Base-by-base conservation (phyloP, 164 flowering plant species). In the Warburgia ugandensis region DNA sequence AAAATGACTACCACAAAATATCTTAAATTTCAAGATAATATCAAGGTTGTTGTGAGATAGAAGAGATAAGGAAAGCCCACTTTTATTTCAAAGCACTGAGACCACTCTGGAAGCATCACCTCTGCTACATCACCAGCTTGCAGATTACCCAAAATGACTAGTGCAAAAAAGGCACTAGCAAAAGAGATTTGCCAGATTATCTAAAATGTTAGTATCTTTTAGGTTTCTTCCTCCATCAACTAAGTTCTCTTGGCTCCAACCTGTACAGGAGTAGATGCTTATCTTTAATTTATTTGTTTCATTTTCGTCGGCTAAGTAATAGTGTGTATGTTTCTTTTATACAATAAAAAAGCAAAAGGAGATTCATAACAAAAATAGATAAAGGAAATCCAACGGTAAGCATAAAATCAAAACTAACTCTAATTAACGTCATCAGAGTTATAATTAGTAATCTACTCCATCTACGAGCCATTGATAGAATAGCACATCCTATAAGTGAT, bases 1-100 rank as follows among this genome's bases (percentile, higher is more conserved):
- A 55, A 29, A 62, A 40, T 44, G 66, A 56, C 48, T 16, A 45
- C 40, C 41, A 43, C 47, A 27, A 42, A 35, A 37, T 41, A 37
- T 22, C 55, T 55, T 3, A 28, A 30, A 30, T 32, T 37, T 23
- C 23, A 33, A 37, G 32, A 53, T 39, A 32, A 45, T 43, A 29
- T 9, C n/a, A 32, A 19, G 54, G 42, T 33, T 35, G 45, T 25
- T 59, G 38, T 26, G 21, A 59, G 14, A 20, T 13, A 59, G 14
- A 20, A 35, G 32, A 33, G 32, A 50, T 13, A 17, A 45, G n/a
- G 43, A 33, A 52, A 36, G 46, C 30, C 13, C 1, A 20, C 12
- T 20, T 27, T 35, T 28, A 13, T 31, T 43, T 29, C 17, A 23
- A 44, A 25, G 25, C 30, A 31, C 20, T 32, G 21, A 23, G 26